Conservation (phyloP, 2,329 filamentous ascomycete species). For the Fonsecaea pugnacius region DNA sequence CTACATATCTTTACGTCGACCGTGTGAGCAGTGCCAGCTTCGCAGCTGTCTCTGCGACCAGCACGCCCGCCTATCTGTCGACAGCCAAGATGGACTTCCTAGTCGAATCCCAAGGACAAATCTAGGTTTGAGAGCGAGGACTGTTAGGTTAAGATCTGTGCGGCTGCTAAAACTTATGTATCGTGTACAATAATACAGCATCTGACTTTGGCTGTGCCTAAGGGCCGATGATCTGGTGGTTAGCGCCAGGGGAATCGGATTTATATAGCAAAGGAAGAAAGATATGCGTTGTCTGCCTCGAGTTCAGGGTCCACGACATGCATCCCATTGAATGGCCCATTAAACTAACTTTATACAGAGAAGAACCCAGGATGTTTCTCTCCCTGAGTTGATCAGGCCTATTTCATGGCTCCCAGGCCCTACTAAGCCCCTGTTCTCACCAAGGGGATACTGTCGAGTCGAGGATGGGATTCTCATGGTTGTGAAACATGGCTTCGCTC, state of each 20-base stretch:
- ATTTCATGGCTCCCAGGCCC: not conserved
- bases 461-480: not conserved
- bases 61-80: too few species aligned
- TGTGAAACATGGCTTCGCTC: not conserved
- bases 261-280: not conserved
- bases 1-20: too few species aligned
- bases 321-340: not conserved
- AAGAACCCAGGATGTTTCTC: not conserved
- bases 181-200: too few species aligned
- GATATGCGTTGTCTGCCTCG: not conserved
- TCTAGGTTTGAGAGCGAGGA: too few species aligned
- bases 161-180: too few species aligned
- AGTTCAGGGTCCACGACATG: not conserved
- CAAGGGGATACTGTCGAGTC: not conserved
- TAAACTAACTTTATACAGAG: not conserved
- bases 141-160: too few species aligned
- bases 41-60: too few species aligned
- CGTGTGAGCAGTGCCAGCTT: too few species aligned
- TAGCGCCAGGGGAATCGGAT: not conserved
- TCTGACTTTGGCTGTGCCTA: not conserved
- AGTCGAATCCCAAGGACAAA: too few species aligned
- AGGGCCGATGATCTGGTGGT: slow-evolving; percentile 69
- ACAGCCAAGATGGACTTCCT: too few species aligned
- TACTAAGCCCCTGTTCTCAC: not conserved
- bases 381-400: too few species aligned